Base-by-base conservation (phyloP, 139 green algal species). In the Monoraphidium neglectum region DNA sequence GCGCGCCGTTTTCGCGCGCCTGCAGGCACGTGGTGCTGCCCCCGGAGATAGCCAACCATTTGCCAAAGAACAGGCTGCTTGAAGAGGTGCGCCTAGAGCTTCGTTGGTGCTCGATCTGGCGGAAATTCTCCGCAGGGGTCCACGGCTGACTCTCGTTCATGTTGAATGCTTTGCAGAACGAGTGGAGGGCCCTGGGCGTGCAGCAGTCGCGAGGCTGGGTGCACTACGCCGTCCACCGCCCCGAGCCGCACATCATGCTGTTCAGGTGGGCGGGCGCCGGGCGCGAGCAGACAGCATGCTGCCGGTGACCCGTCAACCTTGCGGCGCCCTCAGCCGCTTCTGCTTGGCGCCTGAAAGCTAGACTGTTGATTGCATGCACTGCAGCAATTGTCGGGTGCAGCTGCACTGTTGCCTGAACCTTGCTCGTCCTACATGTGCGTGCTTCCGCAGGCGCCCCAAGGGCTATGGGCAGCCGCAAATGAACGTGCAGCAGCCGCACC, bases 221-320 rank as follows among this genome's bases (percentile, higher is more conserved):
- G 24, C 93, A 98, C 84, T 98, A 98, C 70, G 93, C 93, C 26
- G 95, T 98, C 53, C 95, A 98, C 82, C 79, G 91, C 1, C 96
- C 94, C 23, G 95, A 98, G 89, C 94, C 90, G 0, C 95, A 99
- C 83, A 98, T 99, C 78, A 96, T 99, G 92, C 88, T 99, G 3
- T 99, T 98, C 85, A 90, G 94, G 87, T 94, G 33, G 32, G 77
- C 24, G 30, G 38, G n/a, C 10, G 5, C 57, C 62, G 68, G 6
- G 21, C 2, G 32, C 40, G n/a, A 51, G 43, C 43, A 51, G 43
- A 51, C 43, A 12, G n/a, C n/a, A n/a, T n/a, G n/a, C n/a, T n/a
- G n/a, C n/a, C n/a, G n/a, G n/a, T n/a, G n/a, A n/a, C n/a, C n/a
- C n/a, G n/a, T n/a, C n/a, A n/a, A n/a, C n/a, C n/a, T n/a, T n/a